Evolutionary conservation across 2,329 filamentous ascomycete genomes (phyloP).

Genomic region (Venturia asperata): DNA sequence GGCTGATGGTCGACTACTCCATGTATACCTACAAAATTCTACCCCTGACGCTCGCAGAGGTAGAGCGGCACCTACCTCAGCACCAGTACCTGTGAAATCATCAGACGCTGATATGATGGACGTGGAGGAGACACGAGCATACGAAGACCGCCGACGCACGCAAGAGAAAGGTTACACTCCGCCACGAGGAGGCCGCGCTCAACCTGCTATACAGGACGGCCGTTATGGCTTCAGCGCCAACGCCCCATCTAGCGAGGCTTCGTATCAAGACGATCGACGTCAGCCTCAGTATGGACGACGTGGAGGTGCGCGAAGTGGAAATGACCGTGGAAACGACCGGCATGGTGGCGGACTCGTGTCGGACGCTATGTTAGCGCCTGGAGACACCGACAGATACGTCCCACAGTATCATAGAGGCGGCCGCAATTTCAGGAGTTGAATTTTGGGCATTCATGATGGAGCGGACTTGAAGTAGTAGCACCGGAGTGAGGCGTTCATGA

Average conservation of each 20-base stretch:
- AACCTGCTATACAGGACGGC: constrained; percentile 37
- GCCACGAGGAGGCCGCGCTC: constrained; percentile 25
- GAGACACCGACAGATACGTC: not conserved
- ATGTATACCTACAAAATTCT: constrained; percentile 60
- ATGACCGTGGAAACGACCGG: not conserved
- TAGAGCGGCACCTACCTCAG: not conserved
- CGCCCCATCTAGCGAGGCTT: constrained; percentile 1
- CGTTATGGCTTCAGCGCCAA: constrained; percentile 35
- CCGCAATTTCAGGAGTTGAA: constrained; percentile 6
- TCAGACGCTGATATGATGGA: constrained; percentile 38
- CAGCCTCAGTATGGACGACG: constrained; percentile 5
- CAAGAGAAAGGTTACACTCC: constrained; percentile 18
- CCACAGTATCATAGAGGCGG: not conserved
- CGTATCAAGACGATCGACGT: constrained; percentile 5
- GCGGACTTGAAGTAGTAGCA: not conserved
- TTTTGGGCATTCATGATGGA: not conserved
- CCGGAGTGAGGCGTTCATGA: not conserved
- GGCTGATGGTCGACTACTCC: constrained; percentile 68
- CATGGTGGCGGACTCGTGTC: constrained; percentile 8
- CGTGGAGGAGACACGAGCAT: constrained; percentile 28
- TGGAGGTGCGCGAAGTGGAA: not conserved
- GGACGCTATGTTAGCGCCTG: constrained; percentile 3
- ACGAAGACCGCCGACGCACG: constrained; percentile 15
- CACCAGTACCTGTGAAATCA: constrained; percentile 14
- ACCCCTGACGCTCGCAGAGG: not conserved